These are phyloP conservation scores for Phaeotremella fagi DNA, from an alignment of 768 basidiomycete species.

Conservation along the genomic window DNA sequence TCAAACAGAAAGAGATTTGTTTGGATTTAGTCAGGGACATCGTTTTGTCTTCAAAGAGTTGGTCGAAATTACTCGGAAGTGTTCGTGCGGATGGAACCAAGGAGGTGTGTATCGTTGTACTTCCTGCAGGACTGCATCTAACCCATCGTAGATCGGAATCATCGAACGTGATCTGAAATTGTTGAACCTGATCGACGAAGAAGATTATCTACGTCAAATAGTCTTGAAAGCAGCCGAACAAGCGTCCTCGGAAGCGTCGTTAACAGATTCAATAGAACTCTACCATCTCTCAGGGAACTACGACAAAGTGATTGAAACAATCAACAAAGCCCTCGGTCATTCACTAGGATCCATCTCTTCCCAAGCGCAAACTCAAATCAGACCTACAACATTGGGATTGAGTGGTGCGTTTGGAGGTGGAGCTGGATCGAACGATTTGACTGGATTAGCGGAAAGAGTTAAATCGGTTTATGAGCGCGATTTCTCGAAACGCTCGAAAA, in stretches of 20 bases:
- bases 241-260: constrained; percentile 74
- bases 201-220: constrained; percentile 73
- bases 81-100: constrained; percentile 81
- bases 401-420: constrained; percentile 33
- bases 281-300: constrained; percentile 94
- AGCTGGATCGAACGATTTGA: constrained; percentile 59
- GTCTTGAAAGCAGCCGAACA: constrained; percentile 75
- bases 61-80: constrained; percentile 93
- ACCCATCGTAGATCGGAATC: constrained; percentile 62
- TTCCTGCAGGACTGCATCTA: not conserved
- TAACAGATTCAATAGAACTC: constrained; percentile 86
- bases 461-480: constrained; percentile 59
- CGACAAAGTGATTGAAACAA: constrained; percentile 75
- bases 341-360: constrained; percentile 60
- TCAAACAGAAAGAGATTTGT: constrained; percentile 68
- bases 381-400: constrained; percentile 49
- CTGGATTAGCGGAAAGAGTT: constrained; percentile 67
- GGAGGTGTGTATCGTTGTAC: constrained; percentile 58
- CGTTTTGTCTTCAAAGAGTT: constrained; percentile 52
- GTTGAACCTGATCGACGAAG: constrained; percentile 62
- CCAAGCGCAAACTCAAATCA: not conserved
- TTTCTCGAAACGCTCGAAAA: constrained; percentile 69
- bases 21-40: constrained; percentile 51
- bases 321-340: constrained; percentile 80
- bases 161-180: constrained; percentile 78